Evolutionary conservation across 169 alveolate species (phyloP).

Genomic region (Amoebophrya sp.): DNA sequence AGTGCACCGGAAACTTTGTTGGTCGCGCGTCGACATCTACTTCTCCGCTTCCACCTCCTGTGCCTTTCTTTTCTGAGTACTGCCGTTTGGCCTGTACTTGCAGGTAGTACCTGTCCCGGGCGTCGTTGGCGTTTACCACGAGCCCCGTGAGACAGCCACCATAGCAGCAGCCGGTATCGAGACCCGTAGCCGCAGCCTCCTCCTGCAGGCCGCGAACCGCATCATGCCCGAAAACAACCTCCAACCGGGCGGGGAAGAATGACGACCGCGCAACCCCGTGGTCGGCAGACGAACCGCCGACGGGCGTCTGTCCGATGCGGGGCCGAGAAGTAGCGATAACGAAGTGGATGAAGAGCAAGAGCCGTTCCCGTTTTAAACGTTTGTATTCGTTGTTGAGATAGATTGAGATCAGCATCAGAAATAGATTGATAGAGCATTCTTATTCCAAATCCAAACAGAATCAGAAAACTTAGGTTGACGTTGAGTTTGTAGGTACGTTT

Average conservation of each 20-base stretch:
- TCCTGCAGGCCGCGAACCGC: slow-evolving; percentile 10
- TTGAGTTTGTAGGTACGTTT: too few relatives aligned
- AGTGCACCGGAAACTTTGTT: too few relatives aligned
- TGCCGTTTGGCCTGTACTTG: background rate
- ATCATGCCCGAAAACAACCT: slow-evolving; percentile 6
- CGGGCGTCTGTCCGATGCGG: background rate
- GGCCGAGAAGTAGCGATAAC: background rate
- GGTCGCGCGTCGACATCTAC: too few relatives aligned
- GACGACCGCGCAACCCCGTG: background rate
- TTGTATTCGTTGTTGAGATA: too few relatives aligned
- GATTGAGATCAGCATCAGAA: too few relatives aligned
- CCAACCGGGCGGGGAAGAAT: background rate
- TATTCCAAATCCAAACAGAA: too few relatives aligned
- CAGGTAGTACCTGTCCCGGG: background rate
- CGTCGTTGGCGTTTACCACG: background rate
- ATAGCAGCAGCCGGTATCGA: slow-evolving; percentile 7
- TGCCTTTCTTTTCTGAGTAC: background rate
- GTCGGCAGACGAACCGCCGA: background rate
- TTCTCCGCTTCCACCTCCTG: too few relatives aligned
- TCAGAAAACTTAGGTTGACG: too few relatives aligned
- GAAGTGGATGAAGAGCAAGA: too few relatives aligned
- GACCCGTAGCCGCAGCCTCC: background rate
- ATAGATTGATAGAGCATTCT: too few relatives aligned
- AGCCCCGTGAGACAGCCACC: slow-evolving; percentile 1
- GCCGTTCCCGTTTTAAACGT: too few relatives aligned